Percentiles rank a stretch among this genome's conserved stretches.
Evolutionary conservation across 192 early-diverging fungal genomes (phyloP).

Genomic region (Coemansia sp.): DNA sequence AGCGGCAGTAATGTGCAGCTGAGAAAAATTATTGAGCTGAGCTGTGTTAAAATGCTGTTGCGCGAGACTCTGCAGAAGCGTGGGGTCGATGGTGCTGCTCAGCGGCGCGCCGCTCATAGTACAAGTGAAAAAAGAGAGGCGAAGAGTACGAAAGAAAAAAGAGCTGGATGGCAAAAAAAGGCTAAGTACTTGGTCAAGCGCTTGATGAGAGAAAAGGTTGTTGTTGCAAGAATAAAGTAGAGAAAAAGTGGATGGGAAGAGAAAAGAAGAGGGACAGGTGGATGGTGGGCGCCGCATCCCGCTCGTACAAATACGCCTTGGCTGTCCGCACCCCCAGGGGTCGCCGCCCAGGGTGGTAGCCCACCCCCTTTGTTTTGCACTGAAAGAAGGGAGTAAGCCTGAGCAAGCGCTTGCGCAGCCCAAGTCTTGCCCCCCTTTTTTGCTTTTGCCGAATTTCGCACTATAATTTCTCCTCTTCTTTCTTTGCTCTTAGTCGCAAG

Average conservation of each 20-base stretch:
- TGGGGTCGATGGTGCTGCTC: constrained; percentile 49
- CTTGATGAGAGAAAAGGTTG: not conserved
- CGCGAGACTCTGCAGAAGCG: constrained; percentile 54
- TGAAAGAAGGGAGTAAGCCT: not conserved
- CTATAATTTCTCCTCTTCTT: not conserved
- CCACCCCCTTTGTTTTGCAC: not conserved
- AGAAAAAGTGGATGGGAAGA: constrained; percentile 6
- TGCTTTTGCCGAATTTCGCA: constrained; percentile 2
- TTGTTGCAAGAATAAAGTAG: not conserved
- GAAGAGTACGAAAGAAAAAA: not conserved
- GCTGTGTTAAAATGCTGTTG: constrained; percentile 41
- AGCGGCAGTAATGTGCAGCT: constrained; percentile 41
- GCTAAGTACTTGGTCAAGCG: not conserved
- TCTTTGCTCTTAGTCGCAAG: not conserved
- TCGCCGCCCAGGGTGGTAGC: not conserved
- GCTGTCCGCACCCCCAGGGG: constrained; percentile 12
- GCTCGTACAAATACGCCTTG: constrained; percentile 18
- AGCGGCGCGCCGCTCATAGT: constrained; percentile 58
- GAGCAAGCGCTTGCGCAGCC: not conserved
- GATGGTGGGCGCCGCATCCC: constrained; percentile 13
- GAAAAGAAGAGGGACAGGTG: constrained; percentile 10
- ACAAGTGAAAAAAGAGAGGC: constrained; percentile 2
- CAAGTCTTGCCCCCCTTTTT: constrained; percentile 8
- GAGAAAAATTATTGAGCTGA: constrained; percentile 53
- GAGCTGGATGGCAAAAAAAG: not conserved